These are phyloP conservation scores for Euclidium syriacum DNA, from an alignment of 345 rosid genomes.

Conservation along the genomic window DNA sequence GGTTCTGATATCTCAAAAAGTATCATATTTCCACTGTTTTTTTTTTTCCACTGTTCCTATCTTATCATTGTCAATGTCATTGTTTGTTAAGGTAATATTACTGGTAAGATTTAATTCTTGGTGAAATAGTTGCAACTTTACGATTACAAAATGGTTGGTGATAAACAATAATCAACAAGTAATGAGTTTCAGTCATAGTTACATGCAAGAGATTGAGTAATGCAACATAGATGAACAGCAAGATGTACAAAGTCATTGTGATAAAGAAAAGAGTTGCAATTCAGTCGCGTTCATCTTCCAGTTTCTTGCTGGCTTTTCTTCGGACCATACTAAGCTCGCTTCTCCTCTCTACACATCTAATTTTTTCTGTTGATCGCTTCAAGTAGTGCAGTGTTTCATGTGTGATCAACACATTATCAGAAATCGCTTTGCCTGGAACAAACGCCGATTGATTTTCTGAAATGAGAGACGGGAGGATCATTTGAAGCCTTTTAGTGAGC, in stretches of 20 bases:
- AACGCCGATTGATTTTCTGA: no score
- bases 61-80: slow-evolving; percentile 25
- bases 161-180: slow-evolving; percentile 7
- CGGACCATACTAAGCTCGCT: slow-evolving; percentile 12
- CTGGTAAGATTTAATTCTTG: slow-evolving; percentile 13
- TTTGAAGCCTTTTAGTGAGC: no score
- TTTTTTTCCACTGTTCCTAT: slow-evolving; percentile 2
- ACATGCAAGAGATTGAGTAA: slow-evolving; percentile 12
- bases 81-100: slow-evolving; percentile 24
- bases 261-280: background rate
- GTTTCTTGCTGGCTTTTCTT: no score
- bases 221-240: slow-evolving; percentile 3
- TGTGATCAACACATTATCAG: no score
- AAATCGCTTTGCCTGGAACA: no score
- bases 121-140: slow-evolving; percentile 15
- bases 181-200: background rate
- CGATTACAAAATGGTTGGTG: slow-evolving; percentile 16
- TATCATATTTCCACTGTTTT: no score
- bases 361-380: no score
- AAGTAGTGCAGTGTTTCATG: no score
- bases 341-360: slow-evolving; percentile 36
- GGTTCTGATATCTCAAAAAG: no score
- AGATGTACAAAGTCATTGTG: slow-evolving; percentile 18
- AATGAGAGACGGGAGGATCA: no score
- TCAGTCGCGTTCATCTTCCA: background rate